Evolutionary conservation across 176 grass and related monocot species (phyloP).

Genomic region (Avena insularis): DNA sequence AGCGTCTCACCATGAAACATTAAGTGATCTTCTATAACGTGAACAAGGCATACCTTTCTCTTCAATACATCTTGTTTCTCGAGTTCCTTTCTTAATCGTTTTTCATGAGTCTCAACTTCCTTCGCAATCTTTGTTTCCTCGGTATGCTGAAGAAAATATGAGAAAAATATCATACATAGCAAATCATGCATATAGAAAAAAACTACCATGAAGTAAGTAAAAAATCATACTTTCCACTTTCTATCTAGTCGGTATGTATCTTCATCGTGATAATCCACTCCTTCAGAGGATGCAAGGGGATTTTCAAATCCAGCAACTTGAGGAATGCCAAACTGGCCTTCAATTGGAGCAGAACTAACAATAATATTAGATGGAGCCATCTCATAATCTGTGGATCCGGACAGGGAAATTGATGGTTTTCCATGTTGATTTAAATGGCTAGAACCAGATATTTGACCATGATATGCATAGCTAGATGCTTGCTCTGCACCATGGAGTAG

Average conservation of each 20-base stretch:
- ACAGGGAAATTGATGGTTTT: constrained; percentile 48
- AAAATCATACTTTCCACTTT: constrained; percentile 77
- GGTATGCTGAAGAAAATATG: constrained; percentile 51
- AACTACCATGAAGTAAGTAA: constrained; percentile 7
- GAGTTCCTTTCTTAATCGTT: constrained; percentile 83
- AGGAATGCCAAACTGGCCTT: constrained; percentile 59
- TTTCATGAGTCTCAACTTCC: constrained; percentile 96
- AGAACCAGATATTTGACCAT: constrained; percentile 68
- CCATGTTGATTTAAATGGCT: constrained; percentile 62
- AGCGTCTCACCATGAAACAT: constrained; percentile 25
- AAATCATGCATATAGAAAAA: constrained; percentile 14
- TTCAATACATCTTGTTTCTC: constrained; percentile 96
- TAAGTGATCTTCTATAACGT: constrained; percentile 22
- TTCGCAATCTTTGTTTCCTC: constrained; percentile 90
- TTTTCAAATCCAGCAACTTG: constrained; percentile 59
- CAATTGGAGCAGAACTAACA: constrained; percentile 44
- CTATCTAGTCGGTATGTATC: constrained; percentile 71
- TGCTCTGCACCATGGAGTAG: constrained; percentile 65
- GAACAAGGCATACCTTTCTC: constrained; percentile 73
- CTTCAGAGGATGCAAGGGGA: constrained; percentile 60
- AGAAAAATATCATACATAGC: constrained; percentile 25
- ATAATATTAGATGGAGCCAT: constrained; percentile 55
- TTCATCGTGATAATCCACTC: constrained; percentile 62
- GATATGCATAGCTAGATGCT: constrained; percentile 62
- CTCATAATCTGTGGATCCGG: constrained; percentile 59